Evolutionary conservation across 352 stramenopile genomes (phyloP).

Genomic region (Globisporangium alternatum): DNA sequence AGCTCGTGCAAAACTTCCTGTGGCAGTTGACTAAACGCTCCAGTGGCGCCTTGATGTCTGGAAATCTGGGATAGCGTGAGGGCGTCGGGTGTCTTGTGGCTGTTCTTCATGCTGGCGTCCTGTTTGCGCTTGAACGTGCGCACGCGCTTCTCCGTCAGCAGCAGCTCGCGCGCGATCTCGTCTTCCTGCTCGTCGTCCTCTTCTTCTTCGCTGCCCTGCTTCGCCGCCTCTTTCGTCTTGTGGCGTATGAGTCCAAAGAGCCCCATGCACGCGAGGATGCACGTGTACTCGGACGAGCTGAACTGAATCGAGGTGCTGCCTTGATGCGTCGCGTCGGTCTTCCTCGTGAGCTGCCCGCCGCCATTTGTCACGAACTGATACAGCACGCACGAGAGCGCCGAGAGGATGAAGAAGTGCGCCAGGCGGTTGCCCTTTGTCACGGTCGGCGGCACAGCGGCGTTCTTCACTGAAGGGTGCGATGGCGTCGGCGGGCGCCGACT

Average conservation of each 20-base stretch:
- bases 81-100: background rate
- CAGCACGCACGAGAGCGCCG: slow-evolving; percentile 46
- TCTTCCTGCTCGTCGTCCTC: slow-evolving; percentile 12
- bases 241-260: slow-evolving; percentile 61
- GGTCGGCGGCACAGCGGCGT: slow-evolving; percentile 10
- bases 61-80: background rate
- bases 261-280: slow-evolving; percentile 53
- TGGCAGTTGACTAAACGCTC: slow-evolving; percentile 26
- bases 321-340: slow-evolving; percentile 9
- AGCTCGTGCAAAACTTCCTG: slow-evolving; percentile 48
- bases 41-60: background rate
- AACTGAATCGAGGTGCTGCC: slow-evolving; percentile 19
- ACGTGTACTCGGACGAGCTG: slow-evolving; percentile 54
- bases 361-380: slow-evolving; percentile 45
- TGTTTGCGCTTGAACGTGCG: slow-evolving; percentile 5
- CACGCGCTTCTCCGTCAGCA: slow-evolving; percentile 18
- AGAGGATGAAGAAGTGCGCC: slow-evolving; percentile 59
- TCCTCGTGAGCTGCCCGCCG: slow-evolving; percentile 13
- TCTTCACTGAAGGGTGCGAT: background rate
- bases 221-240: slow-evolving; percentile 37
- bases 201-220: background rate
- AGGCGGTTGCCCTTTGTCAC: slow-evolving; percentile 51
- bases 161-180: slow-evolving; percentile 19
- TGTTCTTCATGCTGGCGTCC: background rate
- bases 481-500: too few relatives aligned